Evolutionary conservation across 176 grass and related monocot genomes (phyloP).

Genomic region (Pharus latifolius): DNA sequence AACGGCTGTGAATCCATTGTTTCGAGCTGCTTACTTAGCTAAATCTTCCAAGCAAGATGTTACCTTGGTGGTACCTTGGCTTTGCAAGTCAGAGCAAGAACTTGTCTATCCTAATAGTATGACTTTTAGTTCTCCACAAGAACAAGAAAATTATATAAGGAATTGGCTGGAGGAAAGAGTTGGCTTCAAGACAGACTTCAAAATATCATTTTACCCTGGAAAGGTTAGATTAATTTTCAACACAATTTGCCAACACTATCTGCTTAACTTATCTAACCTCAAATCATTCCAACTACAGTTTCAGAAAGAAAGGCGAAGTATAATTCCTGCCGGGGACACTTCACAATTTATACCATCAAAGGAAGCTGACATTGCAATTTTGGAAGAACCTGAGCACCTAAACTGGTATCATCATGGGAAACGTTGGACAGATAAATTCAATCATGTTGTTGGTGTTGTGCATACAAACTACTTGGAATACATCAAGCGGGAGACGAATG

Average conservation of each 20-base stretch:
- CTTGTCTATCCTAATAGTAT: constrained; percentile 85
- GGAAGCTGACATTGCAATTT: constrained; percentile 82
- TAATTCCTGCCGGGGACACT: constrained; percentile 85
- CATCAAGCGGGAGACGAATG: constrained; percentile 92
- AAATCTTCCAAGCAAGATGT: constrained; percentile 67
- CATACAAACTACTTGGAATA: constrained; percentile 97
- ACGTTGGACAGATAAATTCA: constrained; percentile 90
- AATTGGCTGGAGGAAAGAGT: constrained; percentile 90
- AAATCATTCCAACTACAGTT: constrained; percentile 29
- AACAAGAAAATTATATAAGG: constrained; percentile 78
- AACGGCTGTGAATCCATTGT: constrained; percentile 92
- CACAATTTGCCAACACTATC: not conserved
- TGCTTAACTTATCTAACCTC: constrained; percentile 6
- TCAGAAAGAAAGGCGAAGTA: constrained; percentile 89
- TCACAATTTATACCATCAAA: constrained; percentile 75
- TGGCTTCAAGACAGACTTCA: constrained; percentile 82
- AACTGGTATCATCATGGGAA: constrained; percentile 99
- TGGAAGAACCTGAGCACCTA: constrained; percentile 92
- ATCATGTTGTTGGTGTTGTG: constrained; percentile 88
- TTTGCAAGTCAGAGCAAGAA: constrained; percentile 85
- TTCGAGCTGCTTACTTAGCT: constrained; percentile 90
- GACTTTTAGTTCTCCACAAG: constrained; percentile 75
- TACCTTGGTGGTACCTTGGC: constrained; percentile 89
- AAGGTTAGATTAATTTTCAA: constrained; percentile 39
- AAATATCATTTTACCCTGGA: constrained; percentile 92